Percentiles rank a stretch among this genome's conserved stretches.
phyloP scores from a whole-genome alignment of 1,284 basidiomycete species.

The Ustilago crameri region DNA sequence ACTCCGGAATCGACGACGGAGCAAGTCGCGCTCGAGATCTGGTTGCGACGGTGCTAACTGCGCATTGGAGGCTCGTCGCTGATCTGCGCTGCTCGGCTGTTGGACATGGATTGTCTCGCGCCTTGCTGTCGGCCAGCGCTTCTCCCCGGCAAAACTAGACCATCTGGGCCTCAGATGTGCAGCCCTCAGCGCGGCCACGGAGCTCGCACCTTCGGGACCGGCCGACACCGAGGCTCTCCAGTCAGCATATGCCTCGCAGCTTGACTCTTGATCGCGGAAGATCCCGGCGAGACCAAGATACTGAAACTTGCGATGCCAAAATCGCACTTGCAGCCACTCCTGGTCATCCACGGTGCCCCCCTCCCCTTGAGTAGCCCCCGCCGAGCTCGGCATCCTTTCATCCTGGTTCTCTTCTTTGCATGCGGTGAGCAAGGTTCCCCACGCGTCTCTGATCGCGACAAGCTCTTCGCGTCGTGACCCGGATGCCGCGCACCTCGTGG shows the following conservation, averaged over 20 bases:
- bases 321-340: slow-evolving; percentile 26
- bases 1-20: slow-evolving; percentile 10
- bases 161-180: slow-evolving; percentile 17
- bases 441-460: slow-evolving; percentile 9
- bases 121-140: slow-evolving; percentile 6
- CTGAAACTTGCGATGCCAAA: slow-evolving; percentile 40
- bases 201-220: not conserved
- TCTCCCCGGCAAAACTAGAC: slow-evolving; percentile 34
- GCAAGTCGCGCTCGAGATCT: slow-evolving; percentile 13
- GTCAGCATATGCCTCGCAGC: slow-evolving; percentile 18
- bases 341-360: not conserved
- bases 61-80: slow-evolving; percentile 16
- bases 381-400: not conserved
- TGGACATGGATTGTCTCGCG: slow-evolving; percentile 11
- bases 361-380: not conserved
- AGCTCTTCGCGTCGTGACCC: slow-evolving; percentile 17
- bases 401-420: not conserved
- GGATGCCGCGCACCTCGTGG: not conserved
- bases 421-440: slow-evolving; percentile 10
- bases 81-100: not conserved
- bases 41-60: slow-evolving; percentile 2
- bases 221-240: slow-evolving; percentile 26
- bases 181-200: slow-evolving; percentile 2
- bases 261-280: slow-evolving; percentile 15
- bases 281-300: slow-evolving; percentile 33